Evolutionary conservation across 2,329 filamentous ascomycete genomes (phyloP).

Genomic region (Leptographium procerum): DNA sequence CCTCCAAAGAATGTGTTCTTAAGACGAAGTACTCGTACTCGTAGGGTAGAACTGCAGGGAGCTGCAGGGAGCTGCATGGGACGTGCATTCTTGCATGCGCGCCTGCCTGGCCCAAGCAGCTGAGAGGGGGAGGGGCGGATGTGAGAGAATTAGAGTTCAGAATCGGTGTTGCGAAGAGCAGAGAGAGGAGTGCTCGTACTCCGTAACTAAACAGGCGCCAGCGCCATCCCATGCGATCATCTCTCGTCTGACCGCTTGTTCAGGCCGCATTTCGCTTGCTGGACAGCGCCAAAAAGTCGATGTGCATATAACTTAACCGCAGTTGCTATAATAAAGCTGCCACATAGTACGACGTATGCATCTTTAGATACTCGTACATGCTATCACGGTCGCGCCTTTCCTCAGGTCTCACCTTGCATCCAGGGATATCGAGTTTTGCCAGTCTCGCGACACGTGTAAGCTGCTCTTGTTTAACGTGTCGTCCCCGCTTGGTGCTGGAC

Average conservation of each 20-base stretch:
- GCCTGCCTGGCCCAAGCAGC: too few relatives aligned
- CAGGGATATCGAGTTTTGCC: too few relatives aligned
- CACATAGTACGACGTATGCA: too few relatives aligned
- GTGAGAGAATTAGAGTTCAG: neutral
- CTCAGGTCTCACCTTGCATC: too few relatives aligned
- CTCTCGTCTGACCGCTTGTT: neutral
- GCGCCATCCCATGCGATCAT: neutral
- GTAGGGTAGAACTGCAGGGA: neutral
- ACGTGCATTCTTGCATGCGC: too few relatives aligned
- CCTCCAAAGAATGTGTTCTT: too few relatives aligned
- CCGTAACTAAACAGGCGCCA: neutral
- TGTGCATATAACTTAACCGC: neutral
- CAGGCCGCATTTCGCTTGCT: neutral
- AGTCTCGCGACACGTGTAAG: neutral
- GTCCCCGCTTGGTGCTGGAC: neutral
- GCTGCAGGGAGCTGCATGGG: neutral
- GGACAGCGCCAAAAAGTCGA: neutral
- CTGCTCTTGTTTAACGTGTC: neutral
- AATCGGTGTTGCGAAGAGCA: neutral
- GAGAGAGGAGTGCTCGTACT: too few relatives aligned
- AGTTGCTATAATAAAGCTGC: too few relatives aligned
- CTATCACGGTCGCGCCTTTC: neutral
- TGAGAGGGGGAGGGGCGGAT: too few relatives aligned
- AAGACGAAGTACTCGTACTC: too few relatives aligned
- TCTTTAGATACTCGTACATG: neutral